Conservation (phyloP, 257 asterid species). For the Solanum chmielewskii region DNA sequence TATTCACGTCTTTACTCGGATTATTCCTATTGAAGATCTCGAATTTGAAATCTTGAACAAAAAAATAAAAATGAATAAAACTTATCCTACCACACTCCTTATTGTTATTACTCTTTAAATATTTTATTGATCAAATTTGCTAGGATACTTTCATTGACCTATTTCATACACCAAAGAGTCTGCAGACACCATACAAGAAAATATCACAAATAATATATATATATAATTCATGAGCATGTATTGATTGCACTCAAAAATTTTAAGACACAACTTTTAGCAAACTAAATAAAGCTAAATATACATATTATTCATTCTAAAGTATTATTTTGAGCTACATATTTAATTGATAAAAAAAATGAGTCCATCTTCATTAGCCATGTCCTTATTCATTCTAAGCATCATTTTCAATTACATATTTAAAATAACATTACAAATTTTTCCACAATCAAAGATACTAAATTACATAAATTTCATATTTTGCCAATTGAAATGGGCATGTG, state of each 20-base stretch:
- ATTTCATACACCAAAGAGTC: background rate
- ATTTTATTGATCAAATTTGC: background rate
- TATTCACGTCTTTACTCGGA: background rate
- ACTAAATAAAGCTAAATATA: background rate
- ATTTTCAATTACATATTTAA: background rate
- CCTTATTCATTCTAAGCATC: background rate
- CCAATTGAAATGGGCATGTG: constrained; percentile 5
- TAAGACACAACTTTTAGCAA: too few relatives aligned
- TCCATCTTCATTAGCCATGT: background rate
- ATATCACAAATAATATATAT: background rate
- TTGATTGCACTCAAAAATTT: too few relatives aligned
- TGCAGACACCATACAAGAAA: background rate
- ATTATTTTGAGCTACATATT: background rate
- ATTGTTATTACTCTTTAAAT: too few relatives aligned
- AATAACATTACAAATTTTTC: background rate
- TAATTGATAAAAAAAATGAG: background rate
- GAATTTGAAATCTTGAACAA: background rate
- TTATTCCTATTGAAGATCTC: background rate
- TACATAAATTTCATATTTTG: background rate
- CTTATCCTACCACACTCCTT: background rate
- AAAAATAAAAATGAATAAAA: background rate
- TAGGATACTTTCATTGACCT: background rate
- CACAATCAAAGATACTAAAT: background rate
- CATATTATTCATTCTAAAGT: background rate
- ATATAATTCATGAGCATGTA: background rate